A percentile compares a stretch with the other conserved stretches of the same genome.
Conservation (phyloP, 345 rosid species). For the Mallotus nudiflorus region DNA sequence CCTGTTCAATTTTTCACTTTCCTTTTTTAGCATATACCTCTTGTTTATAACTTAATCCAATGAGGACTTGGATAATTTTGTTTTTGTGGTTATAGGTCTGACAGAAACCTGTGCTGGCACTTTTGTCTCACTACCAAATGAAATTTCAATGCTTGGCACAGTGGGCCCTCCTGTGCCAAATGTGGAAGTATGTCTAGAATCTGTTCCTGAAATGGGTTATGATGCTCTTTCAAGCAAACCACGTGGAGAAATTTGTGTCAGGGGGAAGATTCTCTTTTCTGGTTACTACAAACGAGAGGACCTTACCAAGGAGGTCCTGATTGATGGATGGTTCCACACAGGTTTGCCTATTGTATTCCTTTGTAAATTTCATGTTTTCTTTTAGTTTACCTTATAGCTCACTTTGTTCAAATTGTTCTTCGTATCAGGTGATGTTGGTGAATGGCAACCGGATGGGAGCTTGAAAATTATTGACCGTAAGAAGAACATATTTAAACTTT, state of each 20-base stretch:
- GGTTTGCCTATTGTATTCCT: conserved; percentile 38
- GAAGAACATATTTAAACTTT: conserved; percentile 94
- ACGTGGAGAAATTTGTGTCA: conserved; percentile 85
- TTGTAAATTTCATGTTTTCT: not conserved
- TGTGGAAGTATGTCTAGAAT: conserved; percentile 82
- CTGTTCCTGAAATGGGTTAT: conserved; percentile 95
- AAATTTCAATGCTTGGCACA: conserved; percentile 73
- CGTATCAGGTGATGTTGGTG: conserved; percentile 85
- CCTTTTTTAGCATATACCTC: not conserved
- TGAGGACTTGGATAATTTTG: conserved; percentile 10
- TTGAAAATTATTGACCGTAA: conserved; percentile 88
- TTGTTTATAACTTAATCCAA: conserved; percentile 2
- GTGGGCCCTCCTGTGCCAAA: conserved; percentile 99
- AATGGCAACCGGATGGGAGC: conserved; percentile 98
- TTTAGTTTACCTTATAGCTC: not conserved
- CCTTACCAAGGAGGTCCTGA: conserved; percentile 74
- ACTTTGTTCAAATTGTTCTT: not conserved
- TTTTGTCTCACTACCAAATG: conserved; percentile 86
- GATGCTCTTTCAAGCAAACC: conserved; percentile 85
- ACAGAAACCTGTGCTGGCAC: conserved; percentile 97
- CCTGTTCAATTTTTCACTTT: not conserved
- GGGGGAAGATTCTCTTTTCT: conserved; percentile 71
- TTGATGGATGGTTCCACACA: conserved; percentile 97
- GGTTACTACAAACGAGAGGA: conserved; percentile 95
- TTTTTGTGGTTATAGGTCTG: conserved; percentile 52